Percentiles rank a stretch among this genome's conserved stretches.
Conservation (phyloP, 352 stramenopile genomes). For the Pythium sukuiense region DNA sequence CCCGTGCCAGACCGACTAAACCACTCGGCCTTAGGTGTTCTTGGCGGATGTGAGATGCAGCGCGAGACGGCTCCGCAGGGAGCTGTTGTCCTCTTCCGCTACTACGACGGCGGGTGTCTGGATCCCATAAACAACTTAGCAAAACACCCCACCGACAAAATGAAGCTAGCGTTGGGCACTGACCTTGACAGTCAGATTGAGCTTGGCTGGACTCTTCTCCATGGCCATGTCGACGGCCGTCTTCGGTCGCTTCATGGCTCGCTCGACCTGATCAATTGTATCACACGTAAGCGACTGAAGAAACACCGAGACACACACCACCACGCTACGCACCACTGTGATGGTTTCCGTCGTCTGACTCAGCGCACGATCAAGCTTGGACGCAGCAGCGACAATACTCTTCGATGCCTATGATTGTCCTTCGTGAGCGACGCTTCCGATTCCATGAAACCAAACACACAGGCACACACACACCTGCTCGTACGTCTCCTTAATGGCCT, state of each 20-base stretch:
- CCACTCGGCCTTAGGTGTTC: slow-evolving; percentile 9
- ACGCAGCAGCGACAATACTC: slow-evolving; percentile 51
- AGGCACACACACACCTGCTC: slow-evolving; percentile 39
- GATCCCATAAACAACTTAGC: background rate
- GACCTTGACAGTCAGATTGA: slow-evolving; percentile 21
- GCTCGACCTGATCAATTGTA: slow-evolving; percentile 43
- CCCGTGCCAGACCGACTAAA: background rate
- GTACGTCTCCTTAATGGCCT: slow-evolving; percentile 50
- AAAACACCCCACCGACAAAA: background rate
- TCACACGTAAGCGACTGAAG: background rate
- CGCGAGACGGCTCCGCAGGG: slow-evolving; percentile 23
- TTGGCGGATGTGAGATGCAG: slow-evolving; percentile 27
- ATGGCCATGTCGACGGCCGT: slow-evolving; percentile 69
- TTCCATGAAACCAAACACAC: background rate
- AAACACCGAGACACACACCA: background rate
- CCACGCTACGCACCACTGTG: slow-evolving; percentile 43
- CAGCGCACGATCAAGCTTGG: slow-evolving; percentile 55
- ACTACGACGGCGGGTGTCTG: background rate
- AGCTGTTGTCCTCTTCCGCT: slow-evolving; percentile 3
- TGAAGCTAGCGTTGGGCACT: background rate
- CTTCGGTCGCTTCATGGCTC: slow-evolving; percentile 77
- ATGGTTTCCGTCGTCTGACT: slow-evolving; percentile 70
- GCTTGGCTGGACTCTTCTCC: slow-evolving; percentile 67
- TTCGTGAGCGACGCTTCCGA: background rate
- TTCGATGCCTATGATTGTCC: slow-evolving; percentile 40